Percentiles rank a stretch among this genome's conserved stretches.
These are phyloP conservation scores for Ligustrum vulgare DNA, from an alignment of 257 asterid genomes.

Conservation along the genomic window DNA sequence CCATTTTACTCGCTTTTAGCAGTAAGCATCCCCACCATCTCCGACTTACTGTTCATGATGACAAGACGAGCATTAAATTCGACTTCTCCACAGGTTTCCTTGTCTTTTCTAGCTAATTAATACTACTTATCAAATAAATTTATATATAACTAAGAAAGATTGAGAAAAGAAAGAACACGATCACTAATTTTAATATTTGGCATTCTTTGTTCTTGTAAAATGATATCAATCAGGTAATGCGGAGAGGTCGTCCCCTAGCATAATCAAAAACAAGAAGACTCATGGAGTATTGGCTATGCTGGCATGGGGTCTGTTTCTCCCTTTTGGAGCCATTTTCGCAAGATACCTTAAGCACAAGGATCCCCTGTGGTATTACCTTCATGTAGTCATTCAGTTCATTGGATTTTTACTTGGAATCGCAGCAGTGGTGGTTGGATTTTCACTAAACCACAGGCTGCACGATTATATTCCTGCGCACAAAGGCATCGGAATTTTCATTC, in stretches of 20 bases:
- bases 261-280: conserved; percentile 55
- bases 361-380: conserved; percentile 74
- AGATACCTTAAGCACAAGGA: conserved; percentile 69
- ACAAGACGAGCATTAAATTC: conserved; percentile 52
- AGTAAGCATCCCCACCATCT: conserved; percentile 75
- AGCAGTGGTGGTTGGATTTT: conserved; percentile 63
- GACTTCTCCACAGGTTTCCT: conserved; percentile 78
- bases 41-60: conserved; percentile 72
- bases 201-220: not conserved
- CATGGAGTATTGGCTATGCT: conserved; percentile 72
- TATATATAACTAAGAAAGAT: not conserved
- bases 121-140: too few species aligned
- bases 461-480: conserved; percentile 64
- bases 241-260: conserved; percentile 30
- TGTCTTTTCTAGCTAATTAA: not conserved
- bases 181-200: too few species aligned
- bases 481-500: conserved; percentile 78
- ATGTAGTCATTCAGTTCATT: conserved; percentile 59
- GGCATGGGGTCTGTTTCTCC: conserved; percentile 85
- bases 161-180: not conserved
- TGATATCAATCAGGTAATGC: conserved; percentile 29
- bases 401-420: conserved; percentile 78
- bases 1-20: conserved; percentile 72
- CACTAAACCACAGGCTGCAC: conserved; percentile 61
- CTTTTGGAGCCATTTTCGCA: conserved; percentile 73